Evolutionary conservation across 371 early-diverging fungal genomes (phyloP), one percentile per base, ranked within the genome.

Genomic region (Rhizopus sp.): DNA sequence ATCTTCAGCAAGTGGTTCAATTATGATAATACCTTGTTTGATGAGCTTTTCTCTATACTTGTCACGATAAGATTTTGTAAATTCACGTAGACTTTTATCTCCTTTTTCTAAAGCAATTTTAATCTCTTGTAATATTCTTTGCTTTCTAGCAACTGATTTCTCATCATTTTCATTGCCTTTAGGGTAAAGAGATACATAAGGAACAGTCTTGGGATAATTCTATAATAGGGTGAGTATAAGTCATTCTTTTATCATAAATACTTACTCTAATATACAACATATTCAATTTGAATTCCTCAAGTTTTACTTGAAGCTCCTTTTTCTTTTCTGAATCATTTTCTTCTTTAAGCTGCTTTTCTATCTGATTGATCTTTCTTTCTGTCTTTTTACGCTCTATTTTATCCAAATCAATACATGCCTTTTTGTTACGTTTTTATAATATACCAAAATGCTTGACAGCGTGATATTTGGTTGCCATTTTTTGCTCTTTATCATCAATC

Each of bases 401-500:
- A 16, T 7, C 31, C 30, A n/a, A 30, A 7, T 33, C 32, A 23
- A 3, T 47, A n/a, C 10, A 35, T 13, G 5, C 35, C 8, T 34
- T 13, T 15, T 13, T 46, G 0, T 29, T 23, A 7, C 0, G 10
- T 5, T 49, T 44, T n/a, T 42, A 4, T 8, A 23, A 17, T 54
- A 52, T 78, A 78, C 78, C 78, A 41, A 78, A 60, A 61, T 68
- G 70, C 55, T 70, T 70, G 12, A 69, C 59, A 41, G 46, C 59
- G 31, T 70, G 78, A 53, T 74, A 78, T 57, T 64, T 69, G 9
- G 53, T 54, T 7, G 62, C 50, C 47, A 68, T 60, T 2, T 39
- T 46, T 38, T 54, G 56, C 53, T 78, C 75, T 23, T 56, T 48
- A n/a, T 72, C 70, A 45, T 72, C 69, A 57, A 78, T 63, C 10